Evolutionary conservation across 345 rosid species (phyloP), one percentile per base, ranked within the genome.

Genomic region (Trapa incisa): DNA sequence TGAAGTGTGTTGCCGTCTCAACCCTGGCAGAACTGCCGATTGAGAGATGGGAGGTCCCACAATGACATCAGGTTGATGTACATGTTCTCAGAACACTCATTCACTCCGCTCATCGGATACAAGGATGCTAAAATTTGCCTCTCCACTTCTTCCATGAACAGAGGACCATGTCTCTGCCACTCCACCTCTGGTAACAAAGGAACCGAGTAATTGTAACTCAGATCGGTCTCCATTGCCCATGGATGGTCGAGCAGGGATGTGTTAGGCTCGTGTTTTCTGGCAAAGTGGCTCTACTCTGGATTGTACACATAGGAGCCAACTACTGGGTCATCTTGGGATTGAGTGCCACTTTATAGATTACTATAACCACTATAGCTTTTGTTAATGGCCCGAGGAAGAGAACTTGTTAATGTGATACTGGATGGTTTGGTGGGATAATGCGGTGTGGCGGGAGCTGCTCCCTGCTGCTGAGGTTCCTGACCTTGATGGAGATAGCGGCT

Each of bases 121-220:
- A 86, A 56, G 2, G 89, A 89, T 41, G 93, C 92, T 16, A 91
- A 84, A 29, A 87, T 76, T 80, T 84, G 94, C 74, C 87, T 84
- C 74, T 85, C 93, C 38, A 83, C 85, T 32, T 16, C 41, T 47
- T 68, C 76, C 2, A 75, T 69, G 41, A 70, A 7, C 41, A 42
- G 48, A 14, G 67, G 65, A 36, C 11, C 61, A 5, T 67, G 78
- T 65, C 71, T 74, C 0, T 76, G 78, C 68, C 74, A 39, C 61
- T 66, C 75, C 67, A 64, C 79, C 61, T 71, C 79, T 8, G 80
- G 86, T 66, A 71, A 39, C 5, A 63, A 33, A 12, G 86, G 84
- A 42, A 74, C 47, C 37, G 38, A 38, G 15, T 58, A 32, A 2
- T 5, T 32, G 33, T 84, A 81, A 68, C 80, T 82, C 47, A 77